Base-by-base conservation (phyloP, 148 eudicot species). In the Cornus florida region DNA sequence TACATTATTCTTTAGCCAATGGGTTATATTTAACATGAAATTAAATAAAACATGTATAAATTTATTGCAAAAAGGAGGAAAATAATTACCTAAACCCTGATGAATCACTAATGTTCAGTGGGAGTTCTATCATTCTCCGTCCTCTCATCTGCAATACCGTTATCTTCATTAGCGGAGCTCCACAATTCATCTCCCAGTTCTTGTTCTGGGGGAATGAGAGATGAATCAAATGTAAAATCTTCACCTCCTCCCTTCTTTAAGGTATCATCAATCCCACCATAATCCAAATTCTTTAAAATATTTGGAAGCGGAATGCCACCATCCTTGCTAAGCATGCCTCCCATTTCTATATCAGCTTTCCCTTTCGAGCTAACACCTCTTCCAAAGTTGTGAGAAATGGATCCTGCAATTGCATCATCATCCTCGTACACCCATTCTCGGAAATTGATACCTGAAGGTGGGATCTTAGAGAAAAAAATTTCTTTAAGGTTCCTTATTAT, bases 351-450 rank as follows among this genome's bases (percentile, higher is more conserved):
- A 78, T 87, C 88, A 10, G 41, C 22, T 48, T 64, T 76, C 32
- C 68, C 71, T 43, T 46, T 76, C 43, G 78, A 67, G 41, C 43
- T 16, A 43, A 28, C 32, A 13, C 38, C 28, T 67, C 71, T 67
- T 19, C 78, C 64, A 46, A 66, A 76, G 28, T 46, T 76, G 46
- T 24, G 41, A 46, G 33, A 33, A 13, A 76, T 67, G 62, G 78
- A 66, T 67, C 64, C 71, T 10, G 67, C 10, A 6, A 43, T 17
- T 67, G 71, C 10, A 35, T 76, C 84, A 76, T 92, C 97, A 69
- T 89, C 93, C 12, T 89, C 91, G 9, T 78, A 11, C 67, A 86
- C 86, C 76, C 79, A 75, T 73, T 85, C 83, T 57, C 94, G 78
- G 69, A 91, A 89, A 80, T 91, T 79, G 75, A 87, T 79, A 69